Conservation (phyloP, 2,329 filamentous ascomycete species). For the Colletotrichum incanum region DNA sequence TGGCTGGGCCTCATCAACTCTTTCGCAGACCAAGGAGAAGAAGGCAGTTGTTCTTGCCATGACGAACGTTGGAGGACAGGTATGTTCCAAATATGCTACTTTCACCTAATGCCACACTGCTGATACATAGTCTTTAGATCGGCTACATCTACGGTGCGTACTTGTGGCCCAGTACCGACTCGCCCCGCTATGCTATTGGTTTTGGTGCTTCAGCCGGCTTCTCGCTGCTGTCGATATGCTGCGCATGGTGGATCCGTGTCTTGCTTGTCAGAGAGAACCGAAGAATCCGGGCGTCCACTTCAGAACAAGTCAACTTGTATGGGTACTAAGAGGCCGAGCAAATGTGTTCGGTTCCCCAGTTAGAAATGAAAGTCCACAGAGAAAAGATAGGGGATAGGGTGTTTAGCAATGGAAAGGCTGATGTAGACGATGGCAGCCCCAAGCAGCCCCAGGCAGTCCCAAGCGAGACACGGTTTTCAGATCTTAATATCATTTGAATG, state of each 20-base stretch:
- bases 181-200: slow-evolving; percentile 61
- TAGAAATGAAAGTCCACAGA: too few species aligned
- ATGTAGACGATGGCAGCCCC: background rate
- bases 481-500: background rate
- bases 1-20: slow-evolving; percentile 61
- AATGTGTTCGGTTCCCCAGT: slow-evolving; percentile 12
- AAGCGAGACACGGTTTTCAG: background rate
- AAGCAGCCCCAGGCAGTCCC: background rate
- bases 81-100: background rate
- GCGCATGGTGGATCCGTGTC: slow-evolving; percentile 60
- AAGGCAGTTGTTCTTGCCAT: slow-evolving; percentile 64
- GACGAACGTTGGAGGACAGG: slow-evolving; percentile 62
- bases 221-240: slow-evolving; percentile 53
- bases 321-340: slow-evolving; percentile 50
- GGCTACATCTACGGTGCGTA: slow-evolving; percentile 67
- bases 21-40: slow-evolving; percentile 65
- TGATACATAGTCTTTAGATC: slow-evolving; percentile 47
- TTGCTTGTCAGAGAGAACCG: slow-evolving; percentile 60
- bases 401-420: background rate
- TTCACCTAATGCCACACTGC: background rate
- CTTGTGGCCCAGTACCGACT: slow-evolving; percentile 62
- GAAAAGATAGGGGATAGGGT: background rate
- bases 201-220: slow-evolving; percentile 63
- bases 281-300: slow-evolving; percentile 53
- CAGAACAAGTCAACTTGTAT: slow-evolving; percentile 55